phyloP scores from a whole-genome alignment of 768 basidiomycete species.

The Trametes punicea region DNA sequence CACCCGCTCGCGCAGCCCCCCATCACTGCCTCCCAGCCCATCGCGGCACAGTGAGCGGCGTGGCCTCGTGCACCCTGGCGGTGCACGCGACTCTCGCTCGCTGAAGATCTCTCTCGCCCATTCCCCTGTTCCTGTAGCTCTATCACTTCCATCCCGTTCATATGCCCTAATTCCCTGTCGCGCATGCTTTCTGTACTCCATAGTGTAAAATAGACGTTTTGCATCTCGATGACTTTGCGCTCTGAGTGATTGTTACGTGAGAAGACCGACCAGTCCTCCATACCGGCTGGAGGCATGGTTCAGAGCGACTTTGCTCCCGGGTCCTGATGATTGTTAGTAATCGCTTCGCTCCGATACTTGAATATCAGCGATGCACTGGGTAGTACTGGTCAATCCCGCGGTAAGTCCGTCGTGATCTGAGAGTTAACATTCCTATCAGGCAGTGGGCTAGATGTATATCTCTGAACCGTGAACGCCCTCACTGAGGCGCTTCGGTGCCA shows the following conservation, averaged over 20 bases:
- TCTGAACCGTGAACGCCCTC: not conserved
- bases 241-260: not conserved
- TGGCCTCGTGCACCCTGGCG: not conserved
- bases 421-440: too few relatives aligned
- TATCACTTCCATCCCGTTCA: not conserved
- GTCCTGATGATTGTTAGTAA: too few relatives aligned
- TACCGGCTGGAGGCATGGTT: too few relatives aligned
- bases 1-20: constrained; percentile 12
- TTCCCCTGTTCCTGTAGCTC: not conserved
- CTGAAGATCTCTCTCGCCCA: not conserved
- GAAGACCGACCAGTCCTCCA: too few relatives aligned
- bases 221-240: not conserved
- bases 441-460: not conserved
- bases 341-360: too few relatives aligned
- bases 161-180: not conserved
- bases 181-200: constrained; percentile 4
- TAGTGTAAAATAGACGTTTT: constrained; percentile 8
- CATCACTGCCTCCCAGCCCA: constrained; percentile 3
- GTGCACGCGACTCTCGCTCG: not conserved
- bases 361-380: too few relatives aligned
- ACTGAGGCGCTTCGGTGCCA: too few relatives aligned
- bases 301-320: too few relatives aligned
- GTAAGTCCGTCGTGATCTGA: too few relatives aligned
- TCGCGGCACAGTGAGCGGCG: constrained; percentile 4
- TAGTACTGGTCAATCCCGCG: too few relatives aligned